phyloP scores from a whole-genome alignment of 345 rosid genomes.

The Erodium maritimum region DNA sequence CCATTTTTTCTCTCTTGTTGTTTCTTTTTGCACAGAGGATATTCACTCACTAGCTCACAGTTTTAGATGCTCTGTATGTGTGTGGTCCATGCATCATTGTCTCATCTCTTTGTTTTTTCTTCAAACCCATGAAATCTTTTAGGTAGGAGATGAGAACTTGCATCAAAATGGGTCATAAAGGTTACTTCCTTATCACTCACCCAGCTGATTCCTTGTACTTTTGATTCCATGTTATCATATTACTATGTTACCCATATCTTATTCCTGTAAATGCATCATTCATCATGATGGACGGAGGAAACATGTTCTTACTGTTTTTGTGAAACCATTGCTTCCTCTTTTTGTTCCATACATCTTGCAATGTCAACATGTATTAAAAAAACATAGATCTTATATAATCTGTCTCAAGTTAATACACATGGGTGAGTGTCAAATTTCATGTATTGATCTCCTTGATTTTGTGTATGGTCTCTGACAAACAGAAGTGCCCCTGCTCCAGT shows the following conservation, averaged over 20 bases:
- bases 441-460: neutral
- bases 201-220: neutral
- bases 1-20: too few relatives aligned
- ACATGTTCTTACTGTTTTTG: too few relatives aligned
- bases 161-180: neutral
- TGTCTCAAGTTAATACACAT: neutral
- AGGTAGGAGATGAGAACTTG: neutral
- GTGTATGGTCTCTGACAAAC: constrained; percentile 9
- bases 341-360: too few relatives aligned
- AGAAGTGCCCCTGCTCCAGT: constrained; percentile 92
- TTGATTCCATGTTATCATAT: too few relatives aligned
- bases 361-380: neutral
- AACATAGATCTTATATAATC: too few relatives aligned
- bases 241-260: too few relatives aligned
- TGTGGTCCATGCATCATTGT: constrained; percentile 26
- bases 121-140: too few relatives aligned
- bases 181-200: neutral
- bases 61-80: constrained; percentile 1
- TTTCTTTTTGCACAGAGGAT: too few relatives aligned
- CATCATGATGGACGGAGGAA: too few relatives aligned
- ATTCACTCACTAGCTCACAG: constrained; percentile 51
- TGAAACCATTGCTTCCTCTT: neutral
- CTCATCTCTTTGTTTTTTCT: neutral
- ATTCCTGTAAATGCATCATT: too few relatives aligned
- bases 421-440: neutral